Base-by-base conservation (phyloP, 1,139 yeast genomes). In the Hansenula lynferdii region DNA sequence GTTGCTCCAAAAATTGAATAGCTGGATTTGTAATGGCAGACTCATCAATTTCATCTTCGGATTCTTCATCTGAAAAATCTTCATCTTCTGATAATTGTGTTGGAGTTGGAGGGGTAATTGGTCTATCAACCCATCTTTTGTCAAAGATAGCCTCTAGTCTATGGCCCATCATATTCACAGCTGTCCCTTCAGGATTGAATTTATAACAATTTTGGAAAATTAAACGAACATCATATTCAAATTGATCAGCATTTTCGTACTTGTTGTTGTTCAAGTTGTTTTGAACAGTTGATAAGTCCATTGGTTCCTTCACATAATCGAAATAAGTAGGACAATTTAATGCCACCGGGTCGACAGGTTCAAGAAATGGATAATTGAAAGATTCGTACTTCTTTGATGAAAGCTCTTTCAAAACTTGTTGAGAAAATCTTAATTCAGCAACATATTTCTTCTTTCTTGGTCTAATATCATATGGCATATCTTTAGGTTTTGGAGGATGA, bases 401-500 rank as follows among this genome's bases (percentile, higher is more conserved):
- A 54, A 92, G 69, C 53, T 92, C 99, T 59, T 85, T 85, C 39
- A 92, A 64, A 5, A 92, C 79, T 57, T 78, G 85, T 50, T 79
- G 84, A 57, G 96, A 86, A 63, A 83, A 94, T 54, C 92, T 74
- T 57, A 92, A 74, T 61, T 92, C 97, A 12, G 92, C 84, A 33
- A 94, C 95, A 60, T 72, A 81, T 69, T 87, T 92, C 75, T 92
- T 90, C 62, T 87, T 85, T 48, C 95, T 77, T 35, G 97, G 98
- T 58, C 94, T 78, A 31, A 76, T 77, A 56, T 87, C 96, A 54
- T 87, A 87, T 4, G 96, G 95, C 59, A 90, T 76, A 59, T 92
- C 97, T 58, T 87, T 87, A 15, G 96, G 85, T 56, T 85, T 84
- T 39, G 98, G 98, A 4, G 98, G 98, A 57, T 90, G 97, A 36